Evolutionary conservation across 257 asterid genomes (phyloP).

Genomic region (Scutellaria galericulata): DNA sequence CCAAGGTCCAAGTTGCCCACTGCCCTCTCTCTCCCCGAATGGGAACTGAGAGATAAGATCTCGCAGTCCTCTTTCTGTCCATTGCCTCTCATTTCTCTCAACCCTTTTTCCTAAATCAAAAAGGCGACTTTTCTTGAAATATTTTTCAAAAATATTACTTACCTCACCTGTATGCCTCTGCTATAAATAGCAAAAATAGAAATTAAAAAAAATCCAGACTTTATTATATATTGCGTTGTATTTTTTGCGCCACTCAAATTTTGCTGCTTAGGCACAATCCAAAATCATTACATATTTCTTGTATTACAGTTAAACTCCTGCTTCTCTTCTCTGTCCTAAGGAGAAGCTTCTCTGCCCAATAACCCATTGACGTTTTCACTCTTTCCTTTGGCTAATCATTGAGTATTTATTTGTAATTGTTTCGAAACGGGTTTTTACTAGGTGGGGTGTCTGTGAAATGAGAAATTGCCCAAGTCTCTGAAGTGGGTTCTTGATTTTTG

Average conservation of each 20-base stretch:
- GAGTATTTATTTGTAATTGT: constrained; percentile 27
- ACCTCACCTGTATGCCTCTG: neutral
- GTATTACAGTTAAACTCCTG: constrained; percentile 21
- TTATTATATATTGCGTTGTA: constrained; percentile 29
- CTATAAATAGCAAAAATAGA: neutral
- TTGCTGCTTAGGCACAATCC: constrained; percentile 29
- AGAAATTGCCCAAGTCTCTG: constrained; percentile 44
- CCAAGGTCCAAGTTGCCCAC: constrained; percentile 41
- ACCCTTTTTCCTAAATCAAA: neutral
- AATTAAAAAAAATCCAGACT: neutral
- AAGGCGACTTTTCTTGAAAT: neutral
- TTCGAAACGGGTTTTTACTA: neutral
- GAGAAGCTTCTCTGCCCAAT: constrained; percentile 20
- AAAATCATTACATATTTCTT: constrained; percentile 25
- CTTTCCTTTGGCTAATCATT: neutral
- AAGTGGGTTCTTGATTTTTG: constrained; percentile 51
- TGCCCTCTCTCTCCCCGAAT: constrained; percentile 8
- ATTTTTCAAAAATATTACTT: neutral
- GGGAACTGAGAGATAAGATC: constrained; percentile 39
- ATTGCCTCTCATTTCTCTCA: constrained; percentile 34
- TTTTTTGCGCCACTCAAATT: constrained; percentile 49
- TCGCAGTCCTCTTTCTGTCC: constrained; percentile 17
- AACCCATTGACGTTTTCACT: constrained; percentile 27
- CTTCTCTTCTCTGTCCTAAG: constrained; percentile 25
- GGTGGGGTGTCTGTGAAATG: constrained; percentile 33